Conservation (phyloP, 2,329 filamentous ascomycete species). For the Curvularia eragrostidis region DNA sequence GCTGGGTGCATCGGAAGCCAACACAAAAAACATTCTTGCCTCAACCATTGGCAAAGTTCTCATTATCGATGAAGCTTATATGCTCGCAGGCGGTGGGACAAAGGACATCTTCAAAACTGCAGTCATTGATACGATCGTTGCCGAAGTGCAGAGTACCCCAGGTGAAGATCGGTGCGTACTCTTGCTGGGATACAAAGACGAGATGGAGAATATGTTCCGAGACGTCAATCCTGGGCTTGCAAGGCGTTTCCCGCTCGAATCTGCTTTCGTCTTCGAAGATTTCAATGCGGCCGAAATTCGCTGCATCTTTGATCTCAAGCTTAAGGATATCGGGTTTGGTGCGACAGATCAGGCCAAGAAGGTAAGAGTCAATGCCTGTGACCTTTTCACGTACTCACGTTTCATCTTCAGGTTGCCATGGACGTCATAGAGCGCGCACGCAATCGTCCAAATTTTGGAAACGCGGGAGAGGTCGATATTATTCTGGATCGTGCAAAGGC, state of each 20-base stretch:
- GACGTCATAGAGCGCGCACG: constrained; percentile 67
- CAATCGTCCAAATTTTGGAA: constrained; percentile 72
- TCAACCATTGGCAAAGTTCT: constrained; percentile 74
- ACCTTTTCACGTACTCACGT: neutral
- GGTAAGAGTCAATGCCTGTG: neutral
- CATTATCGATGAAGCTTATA: constrained; percentile 82
- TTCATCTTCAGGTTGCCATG: constrained; percentile 51
- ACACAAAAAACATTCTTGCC: constrained; percentile 74
- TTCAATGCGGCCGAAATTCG: constrained; percentile 66
- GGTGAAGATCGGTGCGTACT: constrained; percentile 77
- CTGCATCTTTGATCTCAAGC: constrained; percentile 68
- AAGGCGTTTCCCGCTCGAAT: constrained; percentile 68
- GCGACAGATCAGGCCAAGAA: constrained; percentile 60
- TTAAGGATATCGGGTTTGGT: constrained; percentile 62
- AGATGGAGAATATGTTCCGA: constrained; percentile 76
- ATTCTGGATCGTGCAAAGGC: constrained; percentile 65
- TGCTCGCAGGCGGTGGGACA: constrained; percentile 57
- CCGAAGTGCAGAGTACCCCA: constrained; percentile 72
- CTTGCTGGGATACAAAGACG: constrained; percentile 71
- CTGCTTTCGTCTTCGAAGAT: constrained; percentile 73
- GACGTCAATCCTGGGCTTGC: constrained; percentile 74
- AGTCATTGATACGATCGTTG: constrained; percentile 76
- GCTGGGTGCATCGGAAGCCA: constrained; percentile 71
- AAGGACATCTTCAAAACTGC: constrained; percentile 65
- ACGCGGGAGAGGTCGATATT: constrained; percentile 77